phyloP scores from a whole-genome alignment of 257 asterid species.

The Nicotiana undulata region DNA sequence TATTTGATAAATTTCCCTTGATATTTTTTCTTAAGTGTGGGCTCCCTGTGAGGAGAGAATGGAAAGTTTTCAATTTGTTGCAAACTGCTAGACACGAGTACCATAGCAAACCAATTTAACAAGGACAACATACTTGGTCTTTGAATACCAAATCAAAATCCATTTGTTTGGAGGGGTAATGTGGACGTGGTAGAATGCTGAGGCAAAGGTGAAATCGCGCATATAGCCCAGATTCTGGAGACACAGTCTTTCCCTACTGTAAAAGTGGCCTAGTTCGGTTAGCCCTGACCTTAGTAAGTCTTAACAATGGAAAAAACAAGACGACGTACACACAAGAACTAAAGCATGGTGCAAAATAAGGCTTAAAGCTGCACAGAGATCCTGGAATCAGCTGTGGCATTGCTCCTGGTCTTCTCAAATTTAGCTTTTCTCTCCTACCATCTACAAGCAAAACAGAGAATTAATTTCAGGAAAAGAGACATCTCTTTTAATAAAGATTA shows the following conservation, averaged over 20 bases:
- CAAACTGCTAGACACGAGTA: not conserved
- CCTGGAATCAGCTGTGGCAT: not conserved
- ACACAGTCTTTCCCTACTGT: not conserved
- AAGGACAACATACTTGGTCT: not conserved
- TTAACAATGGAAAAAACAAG: not conserved
- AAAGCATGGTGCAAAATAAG: not conserved
- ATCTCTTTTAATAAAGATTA: not conserved
- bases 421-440: conserved; percentile 1
- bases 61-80: not conserved
- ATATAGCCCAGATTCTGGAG: not conserved
- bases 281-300: not conserved
- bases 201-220: not conserved
- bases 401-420: not conserved
- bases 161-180: not conserved
- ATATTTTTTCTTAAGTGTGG: not conserved
- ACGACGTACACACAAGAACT: not conserved
- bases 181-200: not conserved
- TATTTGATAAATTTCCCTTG: not conserved
- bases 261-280: not conserved
- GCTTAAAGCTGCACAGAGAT: not conserved
- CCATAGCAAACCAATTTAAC: not conserved
- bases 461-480: not conserved
- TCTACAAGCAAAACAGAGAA: not conserved
- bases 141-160: not conserved
- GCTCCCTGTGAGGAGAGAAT: not conserved